These are phyloP conservation scores for Zangia roseola DNA, from an alignment of 768 basidiomycete genomes.

Conservation along the genomic window DNA sequence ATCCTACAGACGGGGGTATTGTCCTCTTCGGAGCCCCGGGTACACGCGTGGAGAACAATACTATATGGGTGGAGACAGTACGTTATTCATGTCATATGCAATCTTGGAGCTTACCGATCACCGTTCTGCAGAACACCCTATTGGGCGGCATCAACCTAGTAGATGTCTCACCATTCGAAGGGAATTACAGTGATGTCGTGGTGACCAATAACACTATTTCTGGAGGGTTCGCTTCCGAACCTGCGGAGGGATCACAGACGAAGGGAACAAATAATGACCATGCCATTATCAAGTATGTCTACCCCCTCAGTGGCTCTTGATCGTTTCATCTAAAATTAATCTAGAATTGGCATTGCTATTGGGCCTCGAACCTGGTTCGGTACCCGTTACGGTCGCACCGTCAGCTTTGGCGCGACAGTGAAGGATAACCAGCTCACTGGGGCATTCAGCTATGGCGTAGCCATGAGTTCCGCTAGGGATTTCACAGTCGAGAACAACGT, in stretches of 20 bases:
- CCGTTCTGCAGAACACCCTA: slow-evolving; percentile 51
- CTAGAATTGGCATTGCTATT: slow-evolving; percentile 76
- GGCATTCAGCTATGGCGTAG: slow-evolving; percentile 75
- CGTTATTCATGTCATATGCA: slow-evolving; percentile 21
- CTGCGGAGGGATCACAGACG: slow-evolving; percentile 36
- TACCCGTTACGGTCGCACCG: slow-evolving; percentile 50
- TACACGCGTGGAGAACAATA: slow-evolving; percentile 71
- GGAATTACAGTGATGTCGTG: slow-evolving; percentile 61
- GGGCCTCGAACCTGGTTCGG: slow-evolving; percentile 80
- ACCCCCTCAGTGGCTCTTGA: background rate
- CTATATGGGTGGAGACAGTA: slow-evolving; percentile 69
- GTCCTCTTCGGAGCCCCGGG: slow-evolving; percentile 78
- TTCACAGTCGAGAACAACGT: slow-evolving; percentile 66
- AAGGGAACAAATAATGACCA: slow-evolving; percentile 57
- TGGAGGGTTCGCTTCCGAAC: slow-evolving; percentile 64
- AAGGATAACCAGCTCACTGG: slow-evolving; percentile 58
- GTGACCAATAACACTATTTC: slow-evolving; percentile 65
- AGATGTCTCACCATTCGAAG: slow-evolving; percentile 65
- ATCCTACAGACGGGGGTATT: slow-evolving; percentile 78
- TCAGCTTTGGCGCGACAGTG: slow-evolving; percentile 53
- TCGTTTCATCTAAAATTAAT: slow-evolving; percentile 8
- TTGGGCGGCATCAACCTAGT: slow-evolving; percentile 81
- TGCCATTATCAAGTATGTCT: slow-evolving; percentile 67
- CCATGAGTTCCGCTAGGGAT: slow-evolving; percentile 57
- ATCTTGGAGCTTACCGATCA: background rate